phyloP scores from a whole-genome alignment of 129 eudicot genomes.

The Helianthus tuberosus region DNA sequence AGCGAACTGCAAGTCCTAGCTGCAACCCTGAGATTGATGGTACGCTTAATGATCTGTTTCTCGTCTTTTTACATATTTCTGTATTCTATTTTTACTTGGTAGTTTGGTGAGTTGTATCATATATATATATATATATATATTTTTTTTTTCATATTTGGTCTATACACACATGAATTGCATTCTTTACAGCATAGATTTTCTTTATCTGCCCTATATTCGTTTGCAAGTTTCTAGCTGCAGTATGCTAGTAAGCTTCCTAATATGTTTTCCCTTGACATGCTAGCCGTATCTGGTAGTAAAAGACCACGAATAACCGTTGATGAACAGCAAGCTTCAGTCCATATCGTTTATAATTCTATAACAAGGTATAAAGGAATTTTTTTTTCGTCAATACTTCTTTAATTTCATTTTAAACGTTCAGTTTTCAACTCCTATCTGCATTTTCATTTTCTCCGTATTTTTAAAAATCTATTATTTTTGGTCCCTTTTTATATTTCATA shows the following conservation, averaged over 20 bases:
- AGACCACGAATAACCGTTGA: conserved; percentile 73
- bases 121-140: too few relatives aligned
- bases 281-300: conserved; percentile 72
- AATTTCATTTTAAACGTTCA: conserved; percentile 3
- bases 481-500: neutral
- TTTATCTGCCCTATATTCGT: too few relatives aligned
- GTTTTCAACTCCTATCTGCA: conserved; percentile 2
- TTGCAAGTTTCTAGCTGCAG: neutral
- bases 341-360: conserved; percentile 62
- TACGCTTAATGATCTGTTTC: conserved; percentile 39
- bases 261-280: conserved; percentile 44
- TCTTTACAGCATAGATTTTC: too few relatives aligned
- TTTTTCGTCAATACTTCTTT: conserved; percentile 18
- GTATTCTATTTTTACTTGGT: neutral
- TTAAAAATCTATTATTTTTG: neutral
- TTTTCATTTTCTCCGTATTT: neutral
- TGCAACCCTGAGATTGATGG: conserved; percentile 42
- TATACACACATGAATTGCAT: too few relatives aligned
- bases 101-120: conserved; percentile 5
- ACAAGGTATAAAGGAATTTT: conserved; percentile 56
- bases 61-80: conserved; percentile 12
- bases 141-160: too few relatives aligned
- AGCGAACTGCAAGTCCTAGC: conserved; percentile 42
- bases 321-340: conserved; percentile 85
- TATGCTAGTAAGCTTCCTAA: conserved; percentile 28